These are phyloP conservation scores for Gastrodia elata DNA, from an alignment of 106 monocot genomes.

Conservation along the genomic window DNA sequence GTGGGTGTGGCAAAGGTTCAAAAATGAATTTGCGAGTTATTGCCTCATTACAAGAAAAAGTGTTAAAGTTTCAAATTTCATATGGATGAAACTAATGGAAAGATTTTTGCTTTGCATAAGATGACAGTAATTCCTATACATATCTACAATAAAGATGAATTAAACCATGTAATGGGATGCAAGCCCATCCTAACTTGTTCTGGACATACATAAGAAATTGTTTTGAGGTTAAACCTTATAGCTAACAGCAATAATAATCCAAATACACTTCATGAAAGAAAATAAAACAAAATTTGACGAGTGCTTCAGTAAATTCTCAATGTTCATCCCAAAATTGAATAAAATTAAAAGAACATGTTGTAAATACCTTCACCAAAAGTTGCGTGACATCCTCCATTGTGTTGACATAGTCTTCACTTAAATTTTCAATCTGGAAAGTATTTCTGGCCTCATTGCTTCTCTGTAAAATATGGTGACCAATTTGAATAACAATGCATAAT, in stretches of 20 bases:
- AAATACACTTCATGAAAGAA: not conserved
- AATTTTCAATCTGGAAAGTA: conserved; percentile 79
- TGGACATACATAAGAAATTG: not conserved
- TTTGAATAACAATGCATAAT: not conserved
- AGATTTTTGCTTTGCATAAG: too few species aligned
- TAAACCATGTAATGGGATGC: not conserved
- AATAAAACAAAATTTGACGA: not conserved
- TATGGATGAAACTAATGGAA: not conserved
- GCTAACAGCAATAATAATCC: too few species aligned
- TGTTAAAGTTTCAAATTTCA: not conserved
- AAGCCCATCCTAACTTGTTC: not conserved
- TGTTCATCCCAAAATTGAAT: not conserved
- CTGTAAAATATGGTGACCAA: conserved; percentile 23
- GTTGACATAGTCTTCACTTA: conserved; percentile 77
- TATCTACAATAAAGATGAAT: not conserved
- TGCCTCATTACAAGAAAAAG: not conserved
- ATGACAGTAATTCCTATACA: not conserved
- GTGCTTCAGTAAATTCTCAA: not conserved
- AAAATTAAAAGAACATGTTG: not conserved
- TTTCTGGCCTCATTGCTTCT: conserved; percentile 54
- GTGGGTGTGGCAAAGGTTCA: not conserved
- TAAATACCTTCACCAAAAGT: conserved; percentile 67
- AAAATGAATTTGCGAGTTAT: not conserved
- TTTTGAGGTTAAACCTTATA: not conserved
- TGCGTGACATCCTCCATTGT: conserved; percentile 72